A percentile compares a stretch with the other conserved stretches of the same genome.
Evolutionary conservation across 139 green algal genomes (phyloP).

Genomic region (Marvania coccoides): DNA sequence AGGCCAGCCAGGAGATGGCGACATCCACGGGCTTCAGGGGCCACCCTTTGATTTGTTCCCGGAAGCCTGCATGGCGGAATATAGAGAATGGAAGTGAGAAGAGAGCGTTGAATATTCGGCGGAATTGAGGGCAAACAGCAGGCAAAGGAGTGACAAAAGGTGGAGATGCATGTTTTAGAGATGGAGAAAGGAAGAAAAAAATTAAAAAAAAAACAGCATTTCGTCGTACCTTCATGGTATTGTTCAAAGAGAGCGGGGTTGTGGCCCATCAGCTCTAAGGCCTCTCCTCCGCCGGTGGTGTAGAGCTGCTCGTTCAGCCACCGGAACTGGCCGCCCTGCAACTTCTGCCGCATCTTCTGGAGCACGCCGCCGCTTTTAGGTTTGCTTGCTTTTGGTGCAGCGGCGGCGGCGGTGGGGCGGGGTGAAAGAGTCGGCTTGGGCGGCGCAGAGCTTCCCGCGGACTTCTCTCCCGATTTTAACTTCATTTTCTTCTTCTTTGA

Average conservation of each 20-base stretch:
- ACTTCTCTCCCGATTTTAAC: too few relatives aligned
- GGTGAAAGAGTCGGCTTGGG: too few relatives aligned
- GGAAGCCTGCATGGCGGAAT: constrained; percentile 44
- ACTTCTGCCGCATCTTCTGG: constrained; percentile 56
- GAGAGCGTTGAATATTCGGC: not conserved
- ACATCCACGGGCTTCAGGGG: constrained; percentile 75
- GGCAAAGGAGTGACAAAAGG: not conserved
- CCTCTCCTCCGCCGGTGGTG: constrained; percentile 58
- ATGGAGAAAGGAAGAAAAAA: too few relatives aligned
- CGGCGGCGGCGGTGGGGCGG: too few relatives aligned
- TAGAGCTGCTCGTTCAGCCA: constrained; percentile 96
- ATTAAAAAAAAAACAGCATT: too few relatives aligned
- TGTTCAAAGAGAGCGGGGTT: constrained; percentile 64
- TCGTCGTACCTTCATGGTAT: constrained; percentile 68
- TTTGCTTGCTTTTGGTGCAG: too few relatives aligned
- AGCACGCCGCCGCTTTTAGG: too few relatives aligned
- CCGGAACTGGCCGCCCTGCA: constrained; percentile 81
- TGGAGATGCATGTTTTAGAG: not conserved
- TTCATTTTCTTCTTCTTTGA: too few relatives aligned
- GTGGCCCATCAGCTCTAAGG: constrained; percentile 53
- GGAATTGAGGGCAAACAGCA: not conserved
- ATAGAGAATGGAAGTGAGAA: not conserved
- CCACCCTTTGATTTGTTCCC: constrained; percentile 78
- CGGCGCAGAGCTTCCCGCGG: too few relatives aligned
- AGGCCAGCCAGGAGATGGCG: constrained; percentile 54